phyloP scores from a whole-genome alignment of 441 rosid species.

The Metrosideros polymorpha region DNA sequence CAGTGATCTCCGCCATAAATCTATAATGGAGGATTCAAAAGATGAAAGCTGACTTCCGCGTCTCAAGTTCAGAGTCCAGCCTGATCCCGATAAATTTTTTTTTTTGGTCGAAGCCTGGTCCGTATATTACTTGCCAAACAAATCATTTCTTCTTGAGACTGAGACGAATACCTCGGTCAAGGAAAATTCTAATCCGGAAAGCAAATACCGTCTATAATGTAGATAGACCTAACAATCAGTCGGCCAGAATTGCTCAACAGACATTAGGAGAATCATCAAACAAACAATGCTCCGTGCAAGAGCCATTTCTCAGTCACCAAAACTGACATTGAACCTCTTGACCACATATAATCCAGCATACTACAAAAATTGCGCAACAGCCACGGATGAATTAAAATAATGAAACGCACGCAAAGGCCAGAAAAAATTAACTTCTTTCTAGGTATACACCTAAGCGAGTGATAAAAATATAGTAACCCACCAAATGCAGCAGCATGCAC shows the following conservation, averaged over 20 bases:
- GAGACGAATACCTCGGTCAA: neutral
- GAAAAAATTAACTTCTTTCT: neutral
- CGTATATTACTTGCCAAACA: too few relatives aligned
- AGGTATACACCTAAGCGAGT: neutral
- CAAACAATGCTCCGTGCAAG: neutral
- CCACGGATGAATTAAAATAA: neutral
- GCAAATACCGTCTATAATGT: neutral
- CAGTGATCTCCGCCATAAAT: neutral
- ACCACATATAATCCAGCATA: neutral
- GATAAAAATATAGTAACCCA: neutral
- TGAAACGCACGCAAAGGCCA: neutral
- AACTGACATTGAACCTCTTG: neutral
- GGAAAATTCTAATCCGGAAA: neutral
- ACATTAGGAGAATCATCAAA: neutral
- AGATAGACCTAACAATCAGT: neutral
- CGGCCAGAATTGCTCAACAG: neutral
- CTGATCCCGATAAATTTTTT: too few relatives aligned
- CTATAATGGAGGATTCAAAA: neutral
- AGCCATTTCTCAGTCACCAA: neutral
- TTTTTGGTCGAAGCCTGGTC: too few relatives aligned
- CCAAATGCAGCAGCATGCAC: neutral
- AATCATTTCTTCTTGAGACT: neutral
- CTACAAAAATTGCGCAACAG: neutral
- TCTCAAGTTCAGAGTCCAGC: neutral
- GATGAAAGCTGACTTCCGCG: neutral